phyloP scores from a whole-genome alignment of 495 filamentous ascomycete genomes.

The Hyphodiscus hymeniophilus region DNA sequence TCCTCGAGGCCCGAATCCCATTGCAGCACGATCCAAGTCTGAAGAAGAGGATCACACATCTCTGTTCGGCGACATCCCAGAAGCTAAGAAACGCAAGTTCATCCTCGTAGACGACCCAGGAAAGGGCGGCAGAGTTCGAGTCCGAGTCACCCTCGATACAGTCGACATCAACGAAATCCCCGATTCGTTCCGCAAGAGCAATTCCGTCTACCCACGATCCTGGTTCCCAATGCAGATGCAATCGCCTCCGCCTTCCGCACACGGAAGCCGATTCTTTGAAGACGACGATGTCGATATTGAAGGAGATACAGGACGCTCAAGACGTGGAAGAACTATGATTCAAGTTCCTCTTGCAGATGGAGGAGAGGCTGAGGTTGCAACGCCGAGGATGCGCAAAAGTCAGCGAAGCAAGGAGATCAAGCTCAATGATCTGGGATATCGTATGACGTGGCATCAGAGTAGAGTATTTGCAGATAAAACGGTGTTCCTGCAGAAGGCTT shows the following conservation, averaged over 20 bases:
- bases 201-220: constrained; percentile 81
- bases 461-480: constrained; percentile 75
- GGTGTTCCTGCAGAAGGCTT: constrained; percentile 84
- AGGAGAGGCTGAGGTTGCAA: constrained; percentile 55
- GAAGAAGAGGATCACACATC: constrained; percentile 42
- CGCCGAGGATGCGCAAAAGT: constrained; percentile 60
- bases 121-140: constrained; percentile 67
- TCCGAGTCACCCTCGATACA: constrained; percentile 77
- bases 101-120: constrained; percentile 88
- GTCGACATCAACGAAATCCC: constrained; percentile 91
- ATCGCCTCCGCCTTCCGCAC: constrained; percentile 58
- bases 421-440: constrained; percentile 86
- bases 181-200: constrained; percentile 81
- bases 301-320: constrained; percentile 14
- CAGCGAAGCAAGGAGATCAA: constrained; percentile 70
- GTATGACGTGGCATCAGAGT: constrained; percentile 93
- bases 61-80: constrained; percentile 79
- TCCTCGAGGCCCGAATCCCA: constrained; percentile 25
- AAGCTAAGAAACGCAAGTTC: constrained; percentile 87
- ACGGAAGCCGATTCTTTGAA: constrained; percentile 57
- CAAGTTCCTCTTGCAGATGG: constrained; percentile 70
- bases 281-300: constrained; percentile 56
- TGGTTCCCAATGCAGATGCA: constrained; percentile 88
- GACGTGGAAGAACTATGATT: constrained; percentile 36
- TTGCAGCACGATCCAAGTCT: constrained; percentile 13